Evolutionary conservation across 495 filamentous ascomycete species (phyloP), one percentile per base, ranked within the genome.

Genomic region (Penicillium soppii): DNA sequence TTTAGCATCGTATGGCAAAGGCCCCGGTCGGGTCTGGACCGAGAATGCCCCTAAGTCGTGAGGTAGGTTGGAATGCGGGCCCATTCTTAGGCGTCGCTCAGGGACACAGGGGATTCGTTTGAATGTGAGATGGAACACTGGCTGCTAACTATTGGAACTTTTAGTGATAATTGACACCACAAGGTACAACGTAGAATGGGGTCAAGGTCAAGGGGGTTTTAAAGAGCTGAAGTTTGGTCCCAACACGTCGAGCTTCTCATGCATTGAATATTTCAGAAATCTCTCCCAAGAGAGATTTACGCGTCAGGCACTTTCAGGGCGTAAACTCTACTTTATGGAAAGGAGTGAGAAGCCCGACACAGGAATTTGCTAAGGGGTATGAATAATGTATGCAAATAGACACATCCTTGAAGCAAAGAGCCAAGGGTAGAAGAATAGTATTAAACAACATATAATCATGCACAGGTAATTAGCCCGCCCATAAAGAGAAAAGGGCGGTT

Each of bases 361-460:
- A 8, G 1, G 2, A 29, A 2, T 15, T 29, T 39, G 12, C 12
- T 27, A 4, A 9, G 25, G 2, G 16, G 4, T 6, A 10, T 20
- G 15, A 21, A 42, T 32, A 20, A 37, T 36, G 5, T 43, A 51
- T 53, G 42, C 26, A 41, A 39, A 32, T 49, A 39, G 26, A 45
- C 32, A 44, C 35, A 54, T 43, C 53, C 17, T 36, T 46, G 32
- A 30, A 35, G 47, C 16, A 39, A 22, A 53, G 23, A 49, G 25
- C 26, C 51, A 45, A 54, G 43, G 29, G 8, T 7, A 52, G 30
- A 60, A 53, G 25, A 43, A 63, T 58, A 66, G 40, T 66, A 66
- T 66, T 66, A 66, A 66, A 66, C 57, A 66, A 50, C 53, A 46
- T 66, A 66, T 33, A 59, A 39, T 47, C 50, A 59, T 52, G 62